These are phyloP conservation scores for Ophiocordyceps sinensis DNA, from an alignment of 2,329 filamentous ascomycete genomes.

Conservation along the genomic window DNA sequence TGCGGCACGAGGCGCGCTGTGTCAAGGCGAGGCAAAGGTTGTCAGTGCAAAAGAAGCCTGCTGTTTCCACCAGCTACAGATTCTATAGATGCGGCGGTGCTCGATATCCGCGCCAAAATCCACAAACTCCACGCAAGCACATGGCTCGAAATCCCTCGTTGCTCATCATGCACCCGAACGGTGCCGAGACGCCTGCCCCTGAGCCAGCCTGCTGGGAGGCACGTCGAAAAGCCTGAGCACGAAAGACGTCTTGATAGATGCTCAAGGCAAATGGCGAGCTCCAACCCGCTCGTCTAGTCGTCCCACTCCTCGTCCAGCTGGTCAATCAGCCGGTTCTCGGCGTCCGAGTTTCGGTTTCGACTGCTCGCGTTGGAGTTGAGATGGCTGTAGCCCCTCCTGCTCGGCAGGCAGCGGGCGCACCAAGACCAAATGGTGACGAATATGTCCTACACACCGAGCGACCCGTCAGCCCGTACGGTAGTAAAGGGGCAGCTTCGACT, in stretches of 20 bases:
- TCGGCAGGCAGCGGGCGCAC: slow-evolving; percentile 51
- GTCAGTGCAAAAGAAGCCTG: too few species aligned
- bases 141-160: too few species aligned
- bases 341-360: slow-evolving; percentile 45
- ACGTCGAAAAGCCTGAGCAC: too few species aligned
- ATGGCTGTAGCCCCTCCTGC: slow-evolving; percentile 51
- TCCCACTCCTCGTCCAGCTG: slow-evolving; percentile 97
- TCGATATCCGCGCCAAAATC: too few species aligned
- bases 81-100: too few species aligned
- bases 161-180: too few species aligned
- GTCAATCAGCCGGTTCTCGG: slow-evolving; percentile 88
- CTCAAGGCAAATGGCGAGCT: neutral
- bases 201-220: too few species aligned
- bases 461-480: slow-evolving; percentile 3
- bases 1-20: too few species aligned
- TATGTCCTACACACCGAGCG: slow-evolving; percentile 34
- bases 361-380: slow-evolving; percentile 40
- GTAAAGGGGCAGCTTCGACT: slow-evolving; percentile 15
- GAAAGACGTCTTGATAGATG: neutral
- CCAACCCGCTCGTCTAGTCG: slow-evolving; percentile 31
- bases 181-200: too few species aligned
- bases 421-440: slow-evolving; percentile 56
- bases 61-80: too few species aligned
- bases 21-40: too few species aligned
- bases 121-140: too few species aligned